phyloP scores from a whole-genome alignment of 352 stramenopile genomes.

The Labyrinthula sp. region DNA sequence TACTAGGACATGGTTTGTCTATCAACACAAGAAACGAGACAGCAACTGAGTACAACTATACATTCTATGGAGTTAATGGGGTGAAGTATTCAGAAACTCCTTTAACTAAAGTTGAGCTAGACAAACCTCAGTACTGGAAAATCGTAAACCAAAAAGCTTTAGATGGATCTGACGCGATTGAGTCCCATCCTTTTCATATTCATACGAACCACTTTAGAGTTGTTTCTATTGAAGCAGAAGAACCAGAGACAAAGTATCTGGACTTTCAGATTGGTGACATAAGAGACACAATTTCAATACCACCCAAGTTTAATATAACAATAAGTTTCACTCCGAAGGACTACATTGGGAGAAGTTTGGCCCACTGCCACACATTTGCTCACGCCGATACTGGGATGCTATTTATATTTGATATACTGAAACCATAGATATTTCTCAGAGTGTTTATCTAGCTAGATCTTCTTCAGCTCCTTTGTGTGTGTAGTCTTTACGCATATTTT shows the following conservation, averaged over 20 bases:
- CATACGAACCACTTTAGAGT: constrained; percentile 60
- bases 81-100: no score
- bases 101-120: constrained; percentile 42
- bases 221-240: constrained; percentile 44
- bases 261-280: constrained; percentile 54
- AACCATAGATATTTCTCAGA: not conserved
- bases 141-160: constrained; percentile 43
- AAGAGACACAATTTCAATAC: constrained; percentile 51
- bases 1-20: no score
- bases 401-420: constrained; percentile 1
- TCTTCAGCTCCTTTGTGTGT: no score
- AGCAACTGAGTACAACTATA: no score
- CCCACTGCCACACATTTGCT: constrained; percentile 28
- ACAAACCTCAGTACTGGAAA: constrained; percentile 48
- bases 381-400: constrained; percentile 29
- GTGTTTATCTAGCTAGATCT: no score
- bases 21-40: no score
- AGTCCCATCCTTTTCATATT: constrained; percentile 50
- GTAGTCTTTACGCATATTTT: no score
- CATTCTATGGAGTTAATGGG: no score
- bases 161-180: constrained; percentile 32
- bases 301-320: constrained; percentile 49
- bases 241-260: constrained; percentile 31
- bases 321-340: constrained; percentile 50
- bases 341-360: constrained; percentile 35